These are phyloP conservation scores for Vicia villosa DNA, from an alignment of 306 rosid species.

Conservation along the genomic window DNA sequence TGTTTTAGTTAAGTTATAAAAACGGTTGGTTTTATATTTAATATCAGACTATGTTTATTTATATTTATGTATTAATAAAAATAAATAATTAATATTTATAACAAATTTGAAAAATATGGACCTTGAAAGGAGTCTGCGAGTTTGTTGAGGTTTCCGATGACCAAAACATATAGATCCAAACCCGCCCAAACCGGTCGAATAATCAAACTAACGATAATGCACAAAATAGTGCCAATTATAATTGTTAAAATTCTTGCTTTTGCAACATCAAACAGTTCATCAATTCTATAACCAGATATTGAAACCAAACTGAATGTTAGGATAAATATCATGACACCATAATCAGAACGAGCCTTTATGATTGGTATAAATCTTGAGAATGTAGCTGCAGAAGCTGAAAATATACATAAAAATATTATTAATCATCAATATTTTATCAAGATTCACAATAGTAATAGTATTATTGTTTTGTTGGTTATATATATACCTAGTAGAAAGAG, in stretches of 20 bases:
- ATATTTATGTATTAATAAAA: too few species aligned
- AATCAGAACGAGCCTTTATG: conserved; percentile 78
- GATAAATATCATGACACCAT: conserved; percentile 76
- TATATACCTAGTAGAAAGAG: conserved; percentile 70
- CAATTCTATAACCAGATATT: conserved; percentile 66
- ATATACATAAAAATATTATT: not conserved
- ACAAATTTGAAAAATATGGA: not conserved
- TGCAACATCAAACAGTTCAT: conserved; percentile 52
- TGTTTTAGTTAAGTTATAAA: too few species aligned
- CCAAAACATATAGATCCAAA: conserved; percentile 56
- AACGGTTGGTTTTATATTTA: too few species aligned
- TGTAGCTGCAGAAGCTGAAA: conserved; percentile 82
- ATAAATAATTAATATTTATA: too few species aligned
- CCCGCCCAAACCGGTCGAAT: conserved; percentile 95
- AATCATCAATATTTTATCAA: not conserved
- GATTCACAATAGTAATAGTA: too few species aligned
- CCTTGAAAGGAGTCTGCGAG: conserved; percentile 71
- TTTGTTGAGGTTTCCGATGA: conserved; percentile 65
- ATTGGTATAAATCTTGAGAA: conserved; percentile 85
- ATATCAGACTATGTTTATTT: too few species aligned
- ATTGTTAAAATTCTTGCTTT: conserved; percentile 61
- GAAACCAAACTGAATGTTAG: conserved; percentile 86
- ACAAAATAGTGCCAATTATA: conserved; percentile 63
- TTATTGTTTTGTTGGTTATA: not conserved
- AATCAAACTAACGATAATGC: conserved; percentile 52